A percentile compares a stretch with the other conserved stretches of the same genome.
Evolutionary conservation across 2,329 filamentous ascomycete species (phyloP).

Genomic region (Clonostachys rhizophaga): DNA sequence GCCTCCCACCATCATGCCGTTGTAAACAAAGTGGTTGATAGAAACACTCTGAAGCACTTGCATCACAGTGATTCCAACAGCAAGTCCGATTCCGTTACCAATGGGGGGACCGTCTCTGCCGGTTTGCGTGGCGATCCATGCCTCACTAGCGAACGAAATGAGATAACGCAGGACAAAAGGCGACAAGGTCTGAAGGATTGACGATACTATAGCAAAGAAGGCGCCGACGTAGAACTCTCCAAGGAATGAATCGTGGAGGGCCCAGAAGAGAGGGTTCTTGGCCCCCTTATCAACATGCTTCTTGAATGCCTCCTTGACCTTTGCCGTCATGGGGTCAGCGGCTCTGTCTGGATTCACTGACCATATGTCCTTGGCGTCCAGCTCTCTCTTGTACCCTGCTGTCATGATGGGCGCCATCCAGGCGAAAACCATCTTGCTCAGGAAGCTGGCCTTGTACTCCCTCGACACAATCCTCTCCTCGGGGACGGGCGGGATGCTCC

Average conservation of each 20-base stretch:
- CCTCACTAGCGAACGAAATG: conserved; percentile 78
- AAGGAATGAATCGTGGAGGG: conserved; percentile 82
- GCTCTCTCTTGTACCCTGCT: conserved; percentile 78
- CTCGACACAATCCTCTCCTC: conserved; percentile 49
- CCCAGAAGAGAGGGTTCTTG: conserved; percentile 71
- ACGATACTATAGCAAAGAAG: conserved; percentile 67
- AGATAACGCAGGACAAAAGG: conserved; percentile 84
- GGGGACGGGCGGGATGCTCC: conserved; percentile 49
- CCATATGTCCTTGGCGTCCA: conserved; percentile 87
- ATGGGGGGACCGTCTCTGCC: conserved; percentile 59
- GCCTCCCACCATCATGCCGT: conserved; percentile 87
- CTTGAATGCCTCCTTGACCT: conserved; percentile 64
- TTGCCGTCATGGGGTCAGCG: conserved; percentile 63
- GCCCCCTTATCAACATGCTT: conserved; percentile 62
- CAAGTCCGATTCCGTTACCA: conserved; percentile 73
- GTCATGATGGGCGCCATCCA: conserved; percentile 90
- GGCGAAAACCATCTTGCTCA: conserved; percentile 75
- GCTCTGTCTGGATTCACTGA: conserved; percentile 76
- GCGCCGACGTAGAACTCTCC: conserved; percentile 83
- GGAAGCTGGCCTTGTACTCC: conserved; percentile 69
- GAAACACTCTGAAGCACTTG: conserved; percentile 76
- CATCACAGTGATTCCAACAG: conserved; percentile 80
- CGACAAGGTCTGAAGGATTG: conserved; percentile 73
- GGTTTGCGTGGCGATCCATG: conserved; percentile 59
- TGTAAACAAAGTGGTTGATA: conserved; percentile 89